These are phyloP conservation scores for Orobanche coerulescens DNA, from an alignment of 257 asterid species.

Conservation along the genomic window DNA sequence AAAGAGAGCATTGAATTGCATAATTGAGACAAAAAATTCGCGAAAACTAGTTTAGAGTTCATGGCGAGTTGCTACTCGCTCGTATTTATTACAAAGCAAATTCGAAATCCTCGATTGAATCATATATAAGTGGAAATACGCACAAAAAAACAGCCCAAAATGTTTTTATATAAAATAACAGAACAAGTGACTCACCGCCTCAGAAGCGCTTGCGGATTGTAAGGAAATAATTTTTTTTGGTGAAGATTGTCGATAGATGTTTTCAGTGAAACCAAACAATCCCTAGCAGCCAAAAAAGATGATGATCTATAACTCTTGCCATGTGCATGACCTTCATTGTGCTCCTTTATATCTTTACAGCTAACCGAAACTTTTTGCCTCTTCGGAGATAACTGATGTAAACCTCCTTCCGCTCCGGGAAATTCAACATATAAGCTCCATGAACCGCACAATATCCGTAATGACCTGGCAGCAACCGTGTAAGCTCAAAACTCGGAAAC, in stretches of 20 bases:
- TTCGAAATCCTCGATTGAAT: too few species aligned
- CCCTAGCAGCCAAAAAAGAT: constrained; percentile 48
- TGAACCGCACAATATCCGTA: constrained; percentile 56
- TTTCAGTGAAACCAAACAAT: constrained; percentile 61
- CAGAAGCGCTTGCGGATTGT: constrained; percentile 71
- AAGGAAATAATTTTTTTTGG: constrained; percentile 74
- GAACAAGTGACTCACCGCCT: constrained; percentile 45
- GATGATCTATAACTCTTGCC: constrained; percentile 23
- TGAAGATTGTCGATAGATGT: constrained; percentile 54
- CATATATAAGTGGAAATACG: too few species aligned
- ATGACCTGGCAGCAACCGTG: constrained; percentile 43
- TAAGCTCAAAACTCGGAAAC: background rate
- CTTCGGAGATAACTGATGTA: constrained; percentile 29
- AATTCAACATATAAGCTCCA: constrained; percentile 64
- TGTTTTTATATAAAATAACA: too few species aligned
- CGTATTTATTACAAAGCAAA: too few species aligned
- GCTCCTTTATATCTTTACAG: constrained; percentile 13
- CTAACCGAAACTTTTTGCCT: constrained; percentile 34
- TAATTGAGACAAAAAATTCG: too few species aligned
- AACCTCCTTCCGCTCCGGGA: constrained; percentile 33
- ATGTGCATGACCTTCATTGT: constrained; percentile 7
- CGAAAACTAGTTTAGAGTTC: too few species aligned
- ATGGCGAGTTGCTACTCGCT: too few species aligned
- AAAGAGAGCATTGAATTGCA: too few species aligned
- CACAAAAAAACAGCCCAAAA: too few species aligned